Base-by-base conservation (phyloP, 805 yeast species). In the Scheffersomyces ergatensis region DNA sequence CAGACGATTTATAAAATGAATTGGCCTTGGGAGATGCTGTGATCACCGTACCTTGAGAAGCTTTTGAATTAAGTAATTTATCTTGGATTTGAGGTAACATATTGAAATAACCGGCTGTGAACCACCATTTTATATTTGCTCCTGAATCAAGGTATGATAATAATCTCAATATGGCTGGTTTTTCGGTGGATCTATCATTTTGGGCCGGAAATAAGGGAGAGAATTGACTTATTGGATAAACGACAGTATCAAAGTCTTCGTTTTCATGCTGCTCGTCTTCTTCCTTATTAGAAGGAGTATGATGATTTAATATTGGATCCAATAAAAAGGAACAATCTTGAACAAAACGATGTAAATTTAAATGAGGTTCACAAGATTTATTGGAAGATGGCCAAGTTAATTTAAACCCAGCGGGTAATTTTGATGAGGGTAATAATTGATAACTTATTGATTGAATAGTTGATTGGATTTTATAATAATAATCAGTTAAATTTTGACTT, bases 41-140 rank as follows among this genome's bases (percentile, higher is more conserved):
- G 25, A 93, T 84, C 2, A 93, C 85, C 0, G 72, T 66, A 2
- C 95, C 95, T 6, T 54, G 42, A 12, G 24, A 38, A 1, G 90
- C 82, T 11, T 66, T 70, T 1, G 87, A 75, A 26, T 70, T 63
- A 25, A 88, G 57, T 21, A 93, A 67, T 20, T 74, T 68, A 13
- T 66, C 63, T 54, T 79, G 82, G 38, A 87, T 82, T 30, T 81
- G 80, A 0, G 95, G 87, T 30, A 83, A 77, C 80, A 93, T 83
- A 60, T 93, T 93, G 70, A 93, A 93, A 60, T 93, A 93, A 2
- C 99, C 99, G 0, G 98, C 97, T 0, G 99, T 93, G 53, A 93
- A 83, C 48, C 86, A 77, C 95, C 96, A 92, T 38, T 72, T 73
- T 20, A 82, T 73, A 11, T 64, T 54, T 19, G 80, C 72, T 8